A percentile compares a stretch with the other conserved stretches of the same genome.
Conservation (phyloP, 1,284 basidiomycete genomes). For the Cutaneotrichosporon sp. region DNA sequence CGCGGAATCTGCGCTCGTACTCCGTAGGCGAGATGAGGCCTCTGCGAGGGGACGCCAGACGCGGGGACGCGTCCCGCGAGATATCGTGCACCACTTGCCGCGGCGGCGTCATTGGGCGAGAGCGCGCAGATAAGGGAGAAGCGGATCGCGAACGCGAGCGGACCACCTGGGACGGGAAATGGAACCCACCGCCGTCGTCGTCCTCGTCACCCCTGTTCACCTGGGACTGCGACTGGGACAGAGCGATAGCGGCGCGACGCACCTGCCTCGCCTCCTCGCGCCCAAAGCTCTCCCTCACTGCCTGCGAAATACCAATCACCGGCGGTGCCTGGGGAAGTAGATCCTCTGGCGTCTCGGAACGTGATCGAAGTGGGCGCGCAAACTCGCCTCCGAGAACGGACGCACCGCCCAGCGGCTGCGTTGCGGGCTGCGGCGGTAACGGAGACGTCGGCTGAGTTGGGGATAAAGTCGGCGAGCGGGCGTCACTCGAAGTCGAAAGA, state of each 20-base stretch:
- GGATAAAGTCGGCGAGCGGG: neutral
- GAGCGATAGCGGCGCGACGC: neutral
- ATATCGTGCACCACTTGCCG: no score
- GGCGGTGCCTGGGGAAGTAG: slow-evolving; percentile 17
- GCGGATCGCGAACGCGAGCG: neutral
- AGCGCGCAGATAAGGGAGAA: neutral
- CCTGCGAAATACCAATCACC: slow-evolving; percentile 11
- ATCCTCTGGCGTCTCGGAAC: neutral
- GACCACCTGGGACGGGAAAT: slow-evolving; percentile 2
- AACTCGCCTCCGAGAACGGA: slow-evolving; percentile 29
- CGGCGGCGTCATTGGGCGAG: neutral
- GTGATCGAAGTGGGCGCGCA: slow-evolving; percentile 9
- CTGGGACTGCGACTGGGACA: slow-evolving; percentile 3
- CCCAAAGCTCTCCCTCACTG: slow-evolving; percentile 4
- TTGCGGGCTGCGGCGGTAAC: slow-evolving; percentile 7
- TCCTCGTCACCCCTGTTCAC: neutral
- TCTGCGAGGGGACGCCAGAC: no score
- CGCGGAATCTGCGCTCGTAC: neutral
- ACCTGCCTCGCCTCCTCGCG: slow-evolving; percentile 5
- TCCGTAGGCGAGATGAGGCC: no score
- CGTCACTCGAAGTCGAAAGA: no score
- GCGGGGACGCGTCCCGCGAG: no score
- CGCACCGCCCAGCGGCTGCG: slow-evolving; percentile 36
- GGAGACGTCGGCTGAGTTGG: neutral
- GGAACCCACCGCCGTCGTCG: slow-evolving; percentile 7